Conservation (phyloP, 164 flowering plant species). For the Berberis vulgaris region DNA sequence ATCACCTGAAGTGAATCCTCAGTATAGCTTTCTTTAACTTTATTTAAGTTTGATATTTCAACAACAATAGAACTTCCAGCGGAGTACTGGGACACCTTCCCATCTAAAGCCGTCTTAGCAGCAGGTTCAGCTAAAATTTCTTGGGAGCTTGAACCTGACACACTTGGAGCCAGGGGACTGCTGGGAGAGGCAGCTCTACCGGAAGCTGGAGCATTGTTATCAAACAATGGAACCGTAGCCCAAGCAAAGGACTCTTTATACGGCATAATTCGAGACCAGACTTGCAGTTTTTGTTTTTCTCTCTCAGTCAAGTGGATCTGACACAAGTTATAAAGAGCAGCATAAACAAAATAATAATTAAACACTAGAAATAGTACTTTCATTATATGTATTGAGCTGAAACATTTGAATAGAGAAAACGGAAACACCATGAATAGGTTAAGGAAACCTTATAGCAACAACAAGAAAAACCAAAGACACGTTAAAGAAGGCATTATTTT, state of each 20-base stretch:
- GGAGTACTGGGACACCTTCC: slow-evolving; percentile 55
- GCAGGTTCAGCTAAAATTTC: slow-evolving; percentile 61
- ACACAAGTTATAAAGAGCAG: not conserved
- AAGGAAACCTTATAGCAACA: too few relatives aligned
- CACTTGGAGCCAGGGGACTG: slow-evolving; percentile 74
- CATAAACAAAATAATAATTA: not conserved
- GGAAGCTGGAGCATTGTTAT: slow-evolving; percentile 48
- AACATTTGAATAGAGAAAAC: too few relatives aligned
- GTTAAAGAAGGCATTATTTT: too few relatives aligned
- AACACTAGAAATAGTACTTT: too few relatives aligned
- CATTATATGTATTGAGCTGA: too few relatives aligned
- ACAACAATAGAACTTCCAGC: slow-evolving; percentile 68
- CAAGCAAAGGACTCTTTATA: slow-evolving; percentile 92
- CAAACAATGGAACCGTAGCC: slow-evolving; percentile 94
- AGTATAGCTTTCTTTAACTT: slow-evolving; percentile 92
- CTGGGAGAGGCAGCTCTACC: slow-evolving; percentile 87
- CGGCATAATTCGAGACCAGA: slow-evolving; percentile 98
- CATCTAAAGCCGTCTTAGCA: slow-evolving; percentile 62
- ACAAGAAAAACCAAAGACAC: too few relatives aligned
- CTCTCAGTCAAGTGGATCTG: slow-evolving; percentile 89
- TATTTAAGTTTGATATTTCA: slow-evolving; percentile 84
- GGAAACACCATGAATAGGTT: too few relatives aligned
- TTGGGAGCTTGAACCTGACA: slow-evolving; percentile 71
- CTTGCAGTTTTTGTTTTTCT: slow-evolving; percentile 94
- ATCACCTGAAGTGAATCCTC: slow-evolving; percentile 92